These are phyloP conservation scores for Scheffersomyces stambukii DNA, from an alignment of 1,139 yeast species.

Conservation along the genomic window DNA sequence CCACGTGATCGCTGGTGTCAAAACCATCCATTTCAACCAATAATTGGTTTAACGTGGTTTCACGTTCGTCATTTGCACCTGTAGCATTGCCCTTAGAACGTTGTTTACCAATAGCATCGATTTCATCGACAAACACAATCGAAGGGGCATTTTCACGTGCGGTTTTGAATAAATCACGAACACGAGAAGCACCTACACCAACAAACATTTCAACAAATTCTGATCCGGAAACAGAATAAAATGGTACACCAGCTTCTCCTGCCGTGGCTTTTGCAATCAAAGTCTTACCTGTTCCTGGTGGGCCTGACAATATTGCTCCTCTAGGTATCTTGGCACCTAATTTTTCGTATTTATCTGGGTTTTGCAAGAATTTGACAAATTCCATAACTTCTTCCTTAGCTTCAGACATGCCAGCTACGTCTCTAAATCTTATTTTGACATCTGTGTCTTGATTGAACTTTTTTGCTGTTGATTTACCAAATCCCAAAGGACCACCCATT, in stretches of 20 bases:
- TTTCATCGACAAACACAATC: conserved; percentile 92
- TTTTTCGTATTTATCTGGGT: conserved; percentile 84
- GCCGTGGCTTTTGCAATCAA: conserved; percentile 97
- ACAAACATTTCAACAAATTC: conserved; percentile 98
- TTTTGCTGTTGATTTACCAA: conserved; percentile 88
- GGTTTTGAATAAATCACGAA: conserved; percentile 86
- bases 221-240: conserved; percentile 93
- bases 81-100: conserved; percentile 81
- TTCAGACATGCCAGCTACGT: conserved; percentile 96
- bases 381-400: conserved; percentile 99
- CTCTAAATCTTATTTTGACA: conserved; percentile 80
- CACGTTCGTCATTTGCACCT: conserved; percentile 94
- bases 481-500: conserved; percentile 60
- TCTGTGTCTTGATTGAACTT: conserved; percentile 90
- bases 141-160: conserved; percentile 94
- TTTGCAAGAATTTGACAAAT: conserved; percentile 86
- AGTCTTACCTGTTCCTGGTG: conserved; percentile 99
- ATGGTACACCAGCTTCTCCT: conserved; percentile 98
- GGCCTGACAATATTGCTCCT: conserved; percentile 95
- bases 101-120: conserved; percentile 96
- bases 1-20: conserved; percentile 84
- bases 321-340: conserved; percentile 97
- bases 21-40: conserved; percentile 99
- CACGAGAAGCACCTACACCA: conserved; percentile 98
- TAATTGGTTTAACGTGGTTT: conserved; percentile 90